These are phyloP conservation scores for Pseudocercospora fuligena DNA, from an alignment of 2,329 filamentous ascomycete species.

Conservation along the genomic window DNA sequence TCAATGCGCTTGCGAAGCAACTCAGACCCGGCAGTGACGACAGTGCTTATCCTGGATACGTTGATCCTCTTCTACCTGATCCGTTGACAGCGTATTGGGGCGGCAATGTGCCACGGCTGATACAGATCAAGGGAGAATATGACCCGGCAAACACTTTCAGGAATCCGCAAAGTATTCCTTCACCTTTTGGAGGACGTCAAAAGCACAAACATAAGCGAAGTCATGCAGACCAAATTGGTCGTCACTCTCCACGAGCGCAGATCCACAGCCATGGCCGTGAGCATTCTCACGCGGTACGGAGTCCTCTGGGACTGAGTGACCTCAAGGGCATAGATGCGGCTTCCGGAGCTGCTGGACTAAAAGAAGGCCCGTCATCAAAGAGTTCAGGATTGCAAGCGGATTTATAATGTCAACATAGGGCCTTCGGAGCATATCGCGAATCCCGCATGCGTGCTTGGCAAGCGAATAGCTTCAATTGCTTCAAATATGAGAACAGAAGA, in stretches of 20 bases:
- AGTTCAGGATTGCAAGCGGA: neutral
- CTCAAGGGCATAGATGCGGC: neutral
- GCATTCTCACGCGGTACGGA: neutral
- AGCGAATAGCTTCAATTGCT: neutral
- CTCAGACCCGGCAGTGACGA: constrained; percentile 23
- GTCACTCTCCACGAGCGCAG: neutral
- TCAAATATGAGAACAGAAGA: neutral
- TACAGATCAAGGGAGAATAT: constrained; percentile 39
- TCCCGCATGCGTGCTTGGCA: neutral
- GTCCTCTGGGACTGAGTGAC: neutral
- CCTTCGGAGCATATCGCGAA: neutral
- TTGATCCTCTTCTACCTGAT: constrained; percentile 39
- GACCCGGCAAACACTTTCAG: constrained; percentile 39
- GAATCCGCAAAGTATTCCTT: constrained; percentile 30
- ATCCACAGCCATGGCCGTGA: neutral
- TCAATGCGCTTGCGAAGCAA: constrained; percentile 22
- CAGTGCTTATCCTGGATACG: constrained; percentile 30
- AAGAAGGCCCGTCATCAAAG: too few relatives aligned
- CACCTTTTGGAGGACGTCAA: constrained; percentile 4
- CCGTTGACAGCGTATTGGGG: constrained; percentile 38
- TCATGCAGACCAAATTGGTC: neutral
- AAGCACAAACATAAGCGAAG: neutral
- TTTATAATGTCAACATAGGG: neutral
- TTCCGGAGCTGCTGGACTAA: neutral
- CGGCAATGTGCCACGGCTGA: constrained; percentile 37